phyloP scores from a whole-genome alignment of 805 yeast genomes.

The Henningerozyma blattae region DNA sequence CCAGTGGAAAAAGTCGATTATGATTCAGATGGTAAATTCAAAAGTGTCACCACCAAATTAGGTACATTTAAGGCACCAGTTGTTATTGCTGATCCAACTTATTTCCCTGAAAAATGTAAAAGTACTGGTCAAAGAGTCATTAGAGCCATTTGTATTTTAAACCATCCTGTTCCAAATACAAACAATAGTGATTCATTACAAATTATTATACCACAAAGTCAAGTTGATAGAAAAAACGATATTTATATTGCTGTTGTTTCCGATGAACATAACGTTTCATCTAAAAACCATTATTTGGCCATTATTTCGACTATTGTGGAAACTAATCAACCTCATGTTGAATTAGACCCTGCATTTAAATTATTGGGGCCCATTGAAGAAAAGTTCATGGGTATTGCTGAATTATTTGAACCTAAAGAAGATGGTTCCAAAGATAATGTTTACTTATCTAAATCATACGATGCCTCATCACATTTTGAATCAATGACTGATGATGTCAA shows the following conservation, averaged over 20 bases:
- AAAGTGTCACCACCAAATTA: constrained; percentile 83
- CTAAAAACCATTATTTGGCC: constrained; percentile 83
- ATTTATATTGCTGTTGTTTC: constrained; percentile 89
- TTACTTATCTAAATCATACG: constrained; percentile 80
- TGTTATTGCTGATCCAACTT: constrained; percentile 95
- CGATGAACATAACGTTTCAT: constrained; percentile 78
- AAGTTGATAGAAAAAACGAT: constrained; percentile 84
- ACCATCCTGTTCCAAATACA: constrained; percentile 81
- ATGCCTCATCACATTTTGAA: constrained; percentile 92
- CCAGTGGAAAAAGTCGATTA: constrained; percentile 85
- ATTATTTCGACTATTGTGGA: constrained; percentile 91
- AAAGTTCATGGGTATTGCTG: constrained; percentile 89
- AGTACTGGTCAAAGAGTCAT: constrained; percentile 26
- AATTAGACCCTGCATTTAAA: constrained; percentile 88
- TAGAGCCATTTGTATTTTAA: constrained; percentile 61
- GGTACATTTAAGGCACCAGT: constrained; percentile 87
- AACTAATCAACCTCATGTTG: constrained; percentile 84
- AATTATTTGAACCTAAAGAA: constrained; percentile 71
- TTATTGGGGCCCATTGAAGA: constrained; percentile 70
- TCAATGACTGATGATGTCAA: constrained; percentile 93
- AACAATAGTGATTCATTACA: constrained; percentile 80
- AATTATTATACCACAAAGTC: constrained; percentile 93
- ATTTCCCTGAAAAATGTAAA: constrained; percentile 57
- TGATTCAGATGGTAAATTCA: constrained; percentile 57
- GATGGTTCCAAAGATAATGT: constrained; percentile 76